Evolutionary conservation across 1,284 basidiomycete genomes (phyloP).

Genomic region (Cystobasidium slooffiae): DNA sequence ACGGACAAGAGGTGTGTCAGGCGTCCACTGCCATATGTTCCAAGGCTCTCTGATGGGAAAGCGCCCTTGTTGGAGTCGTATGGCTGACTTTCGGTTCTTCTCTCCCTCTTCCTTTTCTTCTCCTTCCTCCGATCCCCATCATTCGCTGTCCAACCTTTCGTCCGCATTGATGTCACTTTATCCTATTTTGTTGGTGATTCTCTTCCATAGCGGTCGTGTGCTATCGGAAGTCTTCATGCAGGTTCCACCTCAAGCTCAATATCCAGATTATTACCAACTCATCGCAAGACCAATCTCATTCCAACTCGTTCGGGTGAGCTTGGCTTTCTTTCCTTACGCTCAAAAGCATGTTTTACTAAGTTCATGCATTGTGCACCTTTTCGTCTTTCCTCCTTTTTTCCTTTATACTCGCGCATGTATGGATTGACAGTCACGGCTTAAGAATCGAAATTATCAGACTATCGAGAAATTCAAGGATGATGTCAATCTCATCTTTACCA

Average conservation of each 20-base stretch:
- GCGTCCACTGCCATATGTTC: too few species aligned
- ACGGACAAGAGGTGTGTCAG: slow-evolving; percentile 46
- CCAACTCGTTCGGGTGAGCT: slow-evolving; percentile 46
- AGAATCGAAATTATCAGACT: slow-evolving; percentile 47
- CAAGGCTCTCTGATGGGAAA: too few species aligned
- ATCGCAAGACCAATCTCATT: slow-evolving; percentile 49
- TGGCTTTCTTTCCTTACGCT: background rate
- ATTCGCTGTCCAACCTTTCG: too few species aligned
- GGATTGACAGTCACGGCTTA: slow-evolving; percentile 43
- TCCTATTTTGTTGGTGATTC: too few species aligned
- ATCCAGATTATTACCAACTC: slow-evolving; percentile 52
- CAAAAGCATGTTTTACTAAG: background rate
- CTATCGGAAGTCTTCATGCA: slow-evolving; percentile 50
- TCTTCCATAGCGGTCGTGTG: slow-evolving; percentile 45
- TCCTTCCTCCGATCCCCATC: too few species aligned
- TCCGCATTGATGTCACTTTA: too few species aligned
- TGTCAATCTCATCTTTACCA: slow-evolving; percentile 50
- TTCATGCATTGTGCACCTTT: background rate
- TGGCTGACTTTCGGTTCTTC: background rate
- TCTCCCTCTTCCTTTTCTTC: too few species aligned
- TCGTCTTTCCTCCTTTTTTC: slow-evolving; percentile 11
- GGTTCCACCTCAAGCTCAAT: slow-evolving; percentile 48
- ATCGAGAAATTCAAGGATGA: slow-evolving; percentile 50
- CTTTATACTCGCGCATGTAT: background rate
- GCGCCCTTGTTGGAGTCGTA: background rate